phyloP scores from a whole-genome alignment of 306 rosid species.

The Cicer judaicum region DNA sequence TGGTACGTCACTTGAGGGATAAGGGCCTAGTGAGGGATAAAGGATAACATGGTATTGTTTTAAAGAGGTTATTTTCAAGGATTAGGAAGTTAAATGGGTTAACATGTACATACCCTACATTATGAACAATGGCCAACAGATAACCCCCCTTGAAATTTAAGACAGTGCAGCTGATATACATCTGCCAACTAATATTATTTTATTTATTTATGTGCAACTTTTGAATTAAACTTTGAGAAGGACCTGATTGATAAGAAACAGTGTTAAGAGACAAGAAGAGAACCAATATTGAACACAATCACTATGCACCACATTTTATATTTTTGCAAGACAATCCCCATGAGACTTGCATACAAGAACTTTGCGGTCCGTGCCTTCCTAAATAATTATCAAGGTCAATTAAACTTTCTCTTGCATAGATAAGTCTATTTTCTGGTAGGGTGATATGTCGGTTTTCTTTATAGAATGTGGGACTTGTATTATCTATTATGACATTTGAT shows the following conservation, averaged over 20 bases:
- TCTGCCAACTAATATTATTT: not conserved
- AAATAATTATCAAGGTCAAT: not conserved
- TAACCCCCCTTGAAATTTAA: constrained; percentile 14
- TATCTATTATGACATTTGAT: not conserved
- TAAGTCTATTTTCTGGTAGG: constrained; percentile 1
- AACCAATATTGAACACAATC: not conserved
- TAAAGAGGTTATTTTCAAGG: constrained; percentile 6
- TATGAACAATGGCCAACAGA: constrained; percentile 33
- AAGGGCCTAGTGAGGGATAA: not conserved
- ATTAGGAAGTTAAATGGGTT: constrained; percentile 5
- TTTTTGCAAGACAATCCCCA: not conserved
- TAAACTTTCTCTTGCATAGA: not conserved
- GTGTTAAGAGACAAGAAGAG: not conserved
- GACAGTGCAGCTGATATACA: not conserved
- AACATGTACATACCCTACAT: constrained; percentile 5
- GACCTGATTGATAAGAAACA: not conserved
- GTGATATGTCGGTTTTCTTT: constrained; percentile 7
- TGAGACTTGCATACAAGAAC: constrained; percentile 1
- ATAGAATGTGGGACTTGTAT: constrained; percentile 21
- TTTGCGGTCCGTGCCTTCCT: not conserved
- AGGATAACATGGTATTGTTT: constrained; percentile 47
- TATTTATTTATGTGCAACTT: not conserved
- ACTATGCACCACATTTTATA: not conserved
- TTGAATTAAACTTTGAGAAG: not conserved
- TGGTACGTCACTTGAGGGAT: no score